Evolutionary conservation across 208 protist genomes (phyloP), one percentile per base, ranked within the genome.

Genomic region (Tetramitus jugosus): DNA sequence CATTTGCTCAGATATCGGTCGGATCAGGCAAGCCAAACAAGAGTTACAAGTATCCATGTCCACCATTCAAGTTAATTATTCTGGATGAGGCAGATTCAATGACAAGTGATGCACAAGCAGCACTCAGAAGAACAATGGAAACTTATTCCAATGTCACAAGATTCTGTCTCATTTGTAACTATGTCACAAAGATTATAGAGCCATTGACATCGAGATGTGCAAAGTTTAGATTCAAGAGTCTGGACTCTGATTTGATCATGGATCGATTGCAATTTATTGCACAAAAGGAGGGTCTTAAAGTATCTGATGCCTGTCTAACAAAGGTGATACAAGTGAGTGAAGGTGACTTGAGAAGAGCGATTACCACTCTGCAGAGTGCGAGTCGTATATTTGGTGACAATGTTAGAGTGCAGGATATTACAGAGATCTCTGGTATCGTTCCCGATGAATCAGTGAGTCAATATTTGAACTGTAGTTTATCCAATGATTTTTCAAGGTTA

Each of bases 81-180:
- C 87, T 99, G 0, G 98, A 99, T 83, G 98, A 99, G 87, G 96
- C 97, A 6, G 98, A 99, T 86, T 93, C 92, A 56, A 91, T 99
- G 88, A 97, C 98, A 37, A 82, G 83, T 0, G 97, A 98, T 80
- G 97, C 98, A 14, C 98, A 99, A 83, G 92, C 88, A 23, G 97
- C 97, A 8, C 88, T 99, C 37, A 89, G 97, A 43, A 87, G 97
- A 40, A 97, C 96, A 82, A 99, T 99, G 88, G 97, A 99, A 83
- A 91, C 94, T 61, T 97, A 97, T 76, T 94, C 94, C 42, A 92
- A 91, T 46, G 93, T 97, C 10, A 99, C 98, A 0, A 89, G 98
- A 46, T 99, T 99, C 84, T 99, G 97, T 85, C 91, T 99, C 69
- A 89, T 99, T 42, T 99, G 98, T 86, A 99, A 99, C 87, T 99